Conservation (phyloP, 2,329 filamentous ascomycete species). For the Acrodontium crateriforme region DNA sequence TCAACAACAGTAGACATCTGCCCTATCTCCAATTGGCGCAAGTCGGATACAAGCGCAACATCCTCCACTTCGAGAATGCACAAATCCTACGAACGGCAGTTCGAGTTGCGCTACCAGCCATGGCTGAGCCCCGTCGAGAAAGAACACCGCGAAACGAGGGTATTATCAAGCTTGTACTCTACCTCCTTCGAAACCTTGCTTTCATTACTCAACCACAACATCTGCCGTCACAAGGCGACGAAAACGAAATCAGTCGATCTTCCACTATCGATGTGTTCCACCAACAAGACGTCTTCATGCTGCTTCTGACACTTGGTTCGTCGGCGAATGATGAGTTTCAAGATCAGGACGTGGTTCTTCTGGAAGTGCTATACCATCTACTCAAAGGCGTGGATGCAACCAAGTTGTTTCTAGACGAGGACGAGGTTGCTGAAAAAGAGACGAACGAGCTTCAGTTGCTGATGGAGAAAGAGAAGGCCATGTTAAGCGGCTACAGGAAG, state of each 20-base stretch:
- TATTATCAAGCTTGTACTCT: conserved; percentile 80
- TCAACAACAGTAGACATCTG: conserved; percentile 84
- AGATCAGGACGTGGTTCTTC: conserved; percentile 71
- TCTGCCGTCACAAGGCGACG: conserved; percentile 69
- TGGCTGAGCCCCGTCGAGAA: conserved; percentile 66
- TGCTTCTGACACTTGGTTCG: conserved; percentile 74
- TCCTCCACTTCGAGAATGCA: conserved; percentile 69
- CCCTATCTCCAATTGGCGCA: conserved; percentile 82
- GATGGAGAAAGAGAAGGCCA: conserved; percentile 70
- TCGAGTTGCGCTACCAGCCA: conserved; percentile 68
- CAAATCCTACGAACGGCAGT: conserved; percentile 70
- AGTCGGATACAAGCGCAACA: conserved; percentile 73
- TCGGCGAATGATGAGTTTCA: conserved; percentile 91
- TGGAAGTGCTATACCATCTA: conserved; percentile 86
- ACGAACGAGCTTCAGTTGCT: conserved; percentile 60
- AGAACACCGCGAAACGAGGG: conserved; percentile 70
- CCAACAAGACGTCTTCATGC: conserved; percentile 76
- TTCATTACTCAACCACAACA: conserved; percentile 65
- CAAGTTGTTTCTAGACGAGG: conserved; percentile 73
- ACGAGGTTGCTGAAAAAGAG: conserved; percentile 53
- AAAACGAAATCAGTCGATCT: conserved; percentile 76
- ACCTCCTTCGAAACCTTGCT: conserved; percentile 77
- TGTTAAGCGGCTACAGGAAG: conserved; percentile 63
- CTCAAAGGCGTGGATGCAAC: conserved; percentile 77
- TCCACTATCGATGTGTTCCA: conserved; percentile 80